Evolutionary conservation across 805 yeast genomes (phyloP).

Genomic region (Metschnikowia picachoensis): DNA sequence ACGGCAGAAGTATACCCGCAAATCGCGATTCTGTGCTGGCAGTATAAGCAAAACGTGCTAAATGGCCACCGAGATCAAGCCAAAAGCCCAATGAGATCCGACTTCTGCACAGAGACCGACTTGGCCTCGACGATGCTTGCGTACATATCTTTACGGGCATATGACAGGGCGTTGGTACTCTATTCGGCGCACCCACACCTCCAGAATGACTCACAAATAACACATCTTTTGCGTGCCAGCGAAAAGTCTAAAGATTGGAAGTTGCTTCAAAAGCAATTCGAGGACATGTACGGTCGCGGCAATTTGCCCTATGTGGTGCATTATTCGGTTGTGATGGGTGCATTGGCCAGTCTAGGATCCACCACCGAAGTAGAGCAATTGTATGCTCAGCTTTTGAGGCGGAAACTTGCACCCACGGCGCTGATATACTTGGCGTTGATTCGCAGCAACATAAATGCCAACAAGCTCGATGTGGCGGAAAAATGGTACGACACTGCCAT

Average conservation of each 20-base stretch:
- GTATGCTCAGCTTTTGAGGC: slow-evolving; percentile 42
- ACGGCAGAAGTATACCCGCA: slow-evolving; percentile 6
- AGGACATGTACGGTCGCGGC: slow-evolving; percentile 51
- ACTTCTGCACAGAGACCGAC: slow-evolving; percentile 18
- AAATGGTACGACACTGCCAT: slow-evolving; percentile 27
- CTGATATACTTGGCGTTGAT: slow-evolving; percentile 45
- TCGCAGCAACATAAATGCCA: slow-evolving; percentile 33
- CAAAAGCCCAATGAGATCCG: background rate
- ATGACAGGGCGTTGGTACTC: slow-evolving; percentile 20
- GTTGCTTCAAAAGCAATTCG: slow-evolving; percentile 53
- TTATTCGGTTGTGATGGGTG: slow-evolving; percentile 58
- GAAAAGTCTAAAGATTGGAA: slow-evolving; percentile 49
- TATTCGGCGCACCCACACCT: slow-evolving; percentile 37
- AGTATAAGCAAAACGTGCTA: slow-evolving; percentile 15
- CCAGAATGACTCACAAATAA: slow-evolving; percentile 47
- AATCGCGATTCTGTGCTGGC: slow-evolving; percentile 18
- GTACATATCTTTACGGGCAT: slow-evolving; percentile 18
- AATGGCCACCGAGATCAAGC: background rate
- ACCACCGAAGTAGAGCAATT: slow-evolving; percentile 45
- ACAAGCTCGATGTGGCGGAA: slow-evolving; percentile 34
- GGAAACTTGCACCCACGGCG: slow-evolving; percentile 46
- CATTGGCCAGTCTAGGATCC: slow-evolving; percentile 51
- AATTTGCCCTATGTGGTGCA: slow-evolving; percentile 51
- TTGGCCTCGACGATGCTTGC: slow-evolving; percentile 32
- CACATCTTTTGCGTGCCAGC: slow-evolving; percentile 44